A percentile compares a stretch with the other conserved stretches of the same genome.
These are phyloP conservation scores for Candida ponderosae DNA, from an alignment of 805 yeast species.

Conservation along the genomic window DNA sequence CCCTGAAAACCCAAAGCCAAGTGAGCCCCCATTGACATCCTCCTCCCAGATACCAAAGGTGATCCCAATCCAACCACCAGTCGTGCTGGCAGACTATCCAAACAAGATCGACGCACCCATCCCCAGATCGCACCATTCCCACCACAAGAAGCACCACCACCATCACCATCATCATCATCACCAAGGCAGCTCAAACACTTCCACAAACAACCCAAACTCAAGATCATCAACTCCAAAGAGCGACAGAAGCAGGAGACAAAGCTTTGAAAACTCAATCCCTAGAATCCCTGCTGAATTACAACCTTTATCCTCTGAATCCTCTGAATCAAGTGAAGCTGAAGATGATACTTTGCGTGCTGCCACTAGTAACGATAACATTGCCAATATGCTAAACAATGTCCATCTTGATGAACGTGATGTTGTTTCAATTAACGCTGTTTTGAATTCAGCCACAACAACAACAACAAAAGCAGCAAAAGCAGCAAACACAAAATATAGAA, in stretches of 20 bases:
- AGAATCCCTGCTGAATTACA: constrained; percentile 51
- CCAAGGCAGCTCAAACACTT: constrained; percentile 7
- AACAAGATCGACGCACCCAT: constrained; percentile 69
- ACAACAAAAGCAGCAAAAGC: no score
- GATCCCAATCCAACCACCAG: constrained; percentile 64
- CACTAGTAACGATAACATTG: not conserved
- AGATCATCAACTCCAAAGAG: constrained; percentile 2
- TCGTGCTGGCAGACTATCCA: constrained; percentile 68
- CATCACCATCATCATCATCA: constrained; percentile 5
- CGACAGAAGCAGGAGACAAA: constrained; percentile 1
- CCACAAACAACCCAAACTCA: constrained; percentile 3
- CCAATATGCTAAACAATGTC: not conserved
- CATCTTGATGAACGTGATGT: not conserved
- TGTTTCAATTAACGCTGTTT: not conserved
- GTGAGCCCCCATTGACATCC: constrained; percentile 60
- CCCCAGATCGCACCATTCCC: constrained; percentile 17
- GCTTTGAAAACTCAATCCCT: constrained; percentile 32
- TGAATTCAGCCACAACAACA: not conserved
- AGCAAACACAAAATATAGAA: not conserved
- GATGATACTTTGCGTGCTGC: constrained; percentile 5
- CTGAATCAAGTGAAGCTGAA: constrained; percentile 25
- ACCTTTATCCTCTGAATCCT: constrained; percentile 38
- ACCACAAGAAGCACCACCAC: constrained; percentile 2
- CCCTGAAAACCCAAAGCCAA: constrained; percentile 44
- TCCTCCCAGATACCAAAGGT: constrained; percentile 62